Percentiles rank a stretch among this genome's conserved stretches.
Evolutionary conservation across 1,139 yeast species (phyloP).

Genomic region (Wickerhamomyces sp.): DNA sequence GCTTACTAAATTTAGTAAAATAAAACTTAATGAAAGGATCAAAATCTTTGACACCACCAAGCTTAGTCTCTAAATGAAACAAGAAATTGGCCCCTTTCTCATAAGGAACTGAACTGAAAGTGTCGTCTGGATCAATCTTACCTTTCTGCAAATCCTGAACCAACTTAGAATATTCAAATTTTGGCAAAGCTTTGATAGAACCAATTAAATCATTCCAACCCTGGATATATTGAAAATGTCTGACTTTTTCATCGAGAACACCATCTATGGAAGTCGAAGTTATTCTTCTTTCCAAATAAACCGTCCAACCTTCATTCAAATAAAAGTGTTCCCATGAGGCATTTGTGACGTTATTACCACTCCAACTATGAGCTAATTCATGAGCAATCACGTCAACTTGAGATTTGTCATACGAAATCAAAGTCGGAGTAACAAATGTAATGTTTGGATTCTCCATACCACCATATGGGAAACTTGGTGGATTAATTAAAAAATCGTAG

Average conservation of each 20-base stretch:
- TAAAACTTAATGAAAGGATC: constrained; percentile 79
- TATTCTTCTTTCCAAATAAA: constrained; percentile 82
- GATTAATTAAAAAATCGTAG: constrained; percentile 77
- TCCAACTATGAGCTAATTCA: constrained; percentile 91
- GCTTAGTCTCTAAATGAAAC: constrained; percentile 61
- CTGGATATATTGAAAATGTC: constrained; percentile 79
- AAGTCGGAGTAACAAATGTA: constrained; percentile 88
- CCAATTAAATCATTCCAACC: constrained; percentile 84
- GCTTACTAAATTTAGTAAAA: constrained; percentile 62
- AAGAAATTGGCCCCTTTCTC: constrained; percentile 85
- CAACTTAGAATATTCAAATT: constrained; percentile 52
- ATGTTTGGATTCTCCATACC: constrained; percentile 96
- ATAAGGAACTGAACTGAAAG: constrained; percentile 84
- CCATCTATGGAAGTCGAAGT: constrained; percentile 39
- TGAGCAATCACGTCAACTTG: constrained; percentile 89
- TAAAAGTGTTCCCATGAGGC: constrained; percentile 93
- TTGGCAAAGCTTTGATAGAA: constrained; percentile 55
- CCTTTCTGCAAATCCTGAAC: constrained; percentile 65
- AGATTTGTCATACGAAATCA: constrained; percentile 80
- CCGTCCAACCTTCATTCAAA: constrained; percentile 97
- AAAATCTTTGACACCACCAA: constrained; percentile 59
- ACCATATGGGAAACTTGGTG: constrained; percentile 86
- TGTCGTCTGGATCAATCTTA: constrained; percentile 75
- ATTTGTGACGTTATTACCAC: constrained; percentile 86
- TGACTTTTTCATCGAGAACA: constrained; percentile 69